Base-by-base conservation (phyloP, 139 green algal species). In the Chlamydomonas eustigma region DNA sequence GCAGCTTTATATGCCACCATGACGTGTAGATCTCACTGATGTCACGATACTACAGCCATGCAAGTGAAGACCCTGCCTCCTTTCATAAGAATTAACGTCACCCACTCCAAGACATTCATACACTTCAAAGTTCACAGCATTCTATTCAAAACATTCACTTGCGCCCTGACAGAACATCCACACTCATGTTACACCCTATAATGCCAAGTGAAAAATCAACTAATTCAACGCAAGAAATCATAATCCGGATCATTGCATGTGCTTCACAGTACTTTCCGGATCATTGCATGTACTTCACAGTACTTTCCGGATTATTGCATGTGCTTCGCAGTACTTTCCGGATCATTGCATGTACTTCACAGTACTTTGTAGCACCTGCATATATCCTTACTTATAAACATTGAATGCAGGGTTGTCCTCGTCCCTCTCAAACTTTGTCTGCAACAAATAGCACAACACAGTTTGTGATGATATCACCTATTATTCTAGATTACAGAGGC, bases 391-490 rank as follows among this genome's bases (percentile, higher is more conserved):
- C 58, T 5, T 18, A 28, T 70, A 70, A 22, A 70, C 58, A 28
- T 70, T 70, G 18, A 70, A 70, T 28, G 58, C 58, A 5, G 58
- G 58, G 18, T 70, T 70, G 8, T 70, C 58, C 18, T 70, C 58
- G 18, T 70, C 58, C 25, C 18, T 32, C 18, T 70, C 58, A 70
- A 70, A 70, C 18, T 8, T 70, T 8, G 58, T 37, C 25, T 70
- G 28, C 58, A 28, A 22, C 25, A 70, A 58, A 18, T 18, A 58
- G 44, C 12, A 18, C 12, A 58, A 58, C 18, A 18, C 12, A 18
- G 44, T 12, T 28, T 12, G 44, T 58, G 44, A 58, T 28, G 44
- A 58, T 18, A 58, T 28, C 44, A 58, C 12, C 44, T 58, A 18
- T 12, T 58, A 58, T 58, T 58, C 18, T 28, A 18, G 44, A 18